These are phyloP conservation scores for Geotrichum siamense DNA, from an alignment of 1,139 yeast species.

Conservation along the genomic window DNA sequence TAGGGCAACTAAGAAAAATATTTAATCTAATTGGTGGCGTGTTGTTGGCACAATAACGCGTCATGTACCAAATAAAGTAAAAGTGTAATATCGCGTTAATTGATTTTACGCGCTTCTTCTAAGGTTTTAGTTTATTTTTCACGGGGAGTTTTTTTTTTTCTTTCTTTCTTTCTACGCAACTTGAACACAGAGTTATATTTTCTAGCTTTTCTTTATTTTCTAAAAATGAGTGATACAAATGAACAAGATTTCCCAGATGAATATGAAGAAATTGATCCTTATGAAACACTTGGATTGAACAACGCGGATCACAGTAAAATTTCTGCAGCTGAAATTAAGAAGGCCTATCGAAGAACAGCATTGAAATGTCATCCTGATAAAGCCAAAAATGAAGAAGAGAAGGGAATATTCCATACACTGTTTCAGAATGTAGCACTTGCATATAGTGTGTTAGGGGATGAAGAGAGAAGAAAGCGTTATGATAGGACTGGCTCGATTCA, in stretches of 20 bases:
- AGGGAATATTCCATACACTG: slow-evolving; percentile 36
- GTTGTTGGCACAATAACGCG: too few relatives aligned
- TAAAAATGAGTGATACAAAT: slow-evolving; percentile 1
- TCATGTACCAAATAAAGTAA: too few relatives aligned
- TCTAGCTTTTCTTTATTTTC: too few relatives aligned
- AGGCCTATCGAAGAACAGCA: slow-evolving; percentile 65
- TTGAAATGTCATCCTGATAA: slow-evolving; percentile 77
- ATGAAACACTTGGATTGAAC: slow-evolving; percentile 44
- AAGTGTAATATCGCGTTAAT: too few relatives aligned
- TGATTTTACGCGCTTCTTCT: too few relatives aligned
- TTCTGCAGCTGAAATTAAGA: slow-evolving; percentile 53
- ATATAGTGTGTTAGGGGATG: slow-evolving; percentile 60
- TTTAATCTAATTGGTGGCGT: too few relatives aligned
- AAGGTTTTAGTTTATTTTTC: too few relatives aligned
- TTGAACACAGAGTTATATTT: too few relatives aligned
- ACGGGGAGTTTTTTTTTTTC: not conserved
- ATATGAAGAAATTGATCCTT: slow-evolving; percentile 49
- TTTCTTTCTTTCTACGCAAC: slow-evolving; percentile 3
- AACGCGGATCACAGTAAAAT: slow-evolving; percentile 35
- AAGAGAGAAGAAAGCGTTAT: slow-evolving; percentile 47
- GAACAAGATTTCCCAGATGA: slow-evolving; percentile 13
- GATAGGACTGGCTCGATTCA: slow-evolving; percentile 56
- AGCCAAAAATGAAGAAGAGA: slow-evolving; percentile 37
- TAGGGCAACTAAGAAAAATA: too few relatives aligned
- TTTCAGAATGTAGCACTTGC: slow-evolving; percentile 74